Conservation (phyloP, 352 stramenopile genomes). For the Phytophthora pisi region DNA sequence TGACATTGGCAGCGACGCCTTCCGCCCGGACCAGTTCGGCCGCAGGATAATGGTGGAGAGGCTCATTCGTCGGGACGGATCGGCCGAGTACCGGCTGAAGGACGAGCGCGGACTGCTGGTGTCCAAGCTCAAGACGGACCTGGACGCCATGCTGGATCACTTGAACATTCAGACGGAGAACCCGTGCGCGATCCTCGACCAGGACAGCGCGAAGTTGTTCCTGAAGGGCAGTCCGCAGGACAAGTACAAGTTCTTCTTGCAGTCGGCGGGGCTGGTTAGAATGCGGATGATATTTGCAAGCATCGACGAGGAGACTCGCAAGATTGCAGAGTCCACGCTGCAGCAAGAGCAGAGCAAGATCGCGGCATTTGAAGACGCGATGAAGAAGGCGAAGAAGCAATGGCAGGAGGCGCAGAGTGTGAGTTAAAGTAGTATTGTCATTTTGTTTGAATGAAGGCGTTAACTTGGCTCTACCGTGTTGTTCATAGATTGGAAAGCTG, state of each 20-base stretch:
- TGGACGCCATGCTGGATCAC: slow-evolving; percentile 94
- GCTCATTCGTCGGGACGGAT: slow-evolving; percentile 86
- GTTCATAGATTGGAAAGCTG: slow-evolving; percentile 59
- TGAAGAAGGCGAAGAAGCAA: slow-evolving; percentile 61
- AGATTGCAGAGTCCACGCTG: slow-evolving; percentile 62
- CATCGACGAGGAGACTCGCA: slow-evolving; percentile 77
- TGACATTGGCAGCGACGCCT: slow-evolving; percentile 87
- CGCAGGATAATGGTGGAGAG: slow-evolving; percentile 94
- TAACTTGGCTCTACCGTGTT: neutral
- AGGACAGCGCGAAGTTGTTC: slow-evolving; percentile 99
- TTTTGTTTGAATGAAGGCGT: neutral
- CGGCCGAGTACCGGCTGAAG: slow-evolving; percentile 77
- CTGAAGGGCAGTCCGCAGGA: slow-evolving; percentile 93
- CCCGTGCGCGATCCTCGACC: slow-evolving; percentile 96
- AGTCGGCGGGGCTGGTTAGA: slow-evolving; percentile 95
- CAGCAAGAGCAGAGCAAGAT: slow-evolving; percentile 38
- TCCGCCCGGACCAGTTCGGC: slow-evolving; percentile 91
- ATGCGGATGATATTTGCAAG: slow-evolving; percentile 88
- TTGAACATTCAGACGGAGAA: slow-evolving; percentile 97
- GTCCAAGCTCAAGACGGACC: slow-evolving; percentile 90
- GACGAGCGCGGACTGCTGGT: slow-evolving; percentile 60
- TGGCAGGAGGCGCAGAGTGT: slow-evolving; percentile 75
- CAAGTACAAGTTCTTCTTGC: slow-evolving; percentile 98
- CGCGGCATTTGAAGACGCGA: slow-evolving; percentile 14
- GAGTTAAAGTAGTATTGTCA: neutral